phyloP scores from a whole-genome alignment of 768 basidiomycete genomes.

The Tephrocybe sp. region DNA sequence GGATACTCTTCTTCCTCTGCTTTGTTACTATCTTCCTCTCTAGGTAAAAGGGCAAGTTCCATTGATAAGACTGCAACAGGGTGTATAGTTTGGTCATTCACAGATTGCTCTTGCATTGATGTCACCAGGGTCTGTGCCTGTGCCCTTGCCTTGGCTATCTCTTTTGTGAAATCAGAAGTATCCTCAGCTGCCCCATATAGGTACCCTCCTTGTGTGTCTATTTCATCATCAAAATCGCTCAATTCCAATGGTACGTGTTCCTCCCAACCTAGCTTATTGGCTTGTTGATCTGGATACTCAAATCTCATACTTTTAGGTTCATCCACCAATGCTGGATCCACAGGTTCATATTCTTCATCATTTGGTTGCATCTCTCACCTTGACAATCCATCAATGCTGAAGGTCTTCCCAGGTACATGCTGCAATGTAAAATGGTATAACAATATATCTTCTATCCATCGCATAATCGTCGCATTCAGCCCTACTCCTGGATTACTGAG shows the following conservation, averaged over 20 bases:
- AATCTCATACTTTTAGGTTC: too few species aligned
- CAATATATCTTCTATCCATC: neutral
- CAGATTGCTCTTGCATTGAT: too few species aligned
- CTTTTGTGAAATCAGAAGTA: neutral
- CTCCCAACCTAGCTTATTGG: neutral
- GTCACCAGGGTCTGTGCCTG: neutral
- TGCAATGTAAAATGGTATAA: neutral
- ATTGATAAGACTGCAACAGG: too few species aligned
- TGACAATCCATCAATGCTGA: neutral
- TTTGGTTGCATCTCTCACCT: neutral
- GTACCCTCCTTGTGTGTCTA: neutral
- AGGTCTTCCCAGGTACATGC: neutral
- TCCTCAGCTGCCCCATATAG: neutral
- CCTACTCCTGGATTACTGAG: constrained; percentile 36
- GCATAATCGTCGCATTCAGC: neutral
- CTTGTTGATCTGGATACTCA: too few species aligned
- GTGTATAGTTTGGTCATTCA: too few species aligned
- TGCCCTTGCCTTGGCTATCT: neutral
- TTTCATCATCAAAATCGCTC: neutral
- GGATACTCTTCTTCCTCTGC: too few species aligned
- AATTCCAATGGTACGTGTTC: neutral
- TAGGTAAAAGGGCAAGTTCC: too few species aligned
- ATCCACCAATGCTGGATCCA: too few species aligned
- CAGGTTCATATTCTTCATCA: neutral
- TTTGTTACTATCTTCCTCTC: too few species aligned